Conservation (phyloP, 2,329 filamentous ascomycete genomes). For the Trichophaea hybrida region DNA sequence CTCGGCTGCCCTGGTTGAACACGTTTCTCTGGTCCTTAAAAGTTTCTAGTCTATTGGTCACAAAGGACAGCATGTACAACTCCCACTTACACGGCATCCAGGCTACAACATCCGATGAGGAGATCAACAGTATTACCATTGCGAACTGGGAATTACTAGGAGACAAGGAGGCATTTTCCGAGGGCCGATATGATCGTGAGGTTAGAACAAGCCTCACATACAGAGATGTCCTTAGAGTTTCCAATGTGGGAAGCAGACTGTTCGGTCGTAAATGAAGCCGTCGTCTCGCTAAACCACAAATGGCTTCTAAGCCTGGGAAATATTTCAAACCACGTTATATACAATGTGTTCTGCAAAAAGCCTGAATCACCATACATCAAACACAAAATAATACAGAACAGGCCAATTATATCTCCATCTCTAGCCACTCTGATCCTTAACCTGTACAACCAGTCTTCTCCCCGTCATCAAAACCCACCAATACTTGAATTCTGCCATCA, state of each 20-base stretch:
- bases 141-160: conserved; percentile 58
- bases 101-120: conserved; percentile 49
- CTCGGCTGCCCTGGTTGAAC: not conserved
- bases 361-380: too few species aligned
- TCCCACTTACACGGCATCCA: conserved; percentile 62
- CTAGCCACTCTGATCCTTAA: too few species aligned
- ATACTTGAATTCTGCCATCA: too few species aligned
- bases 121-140: conserved; percentile 47
- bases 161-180: conserved; percentile 35
- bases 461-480: too few species aligned
- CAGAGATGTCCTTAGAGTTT: conserved; percentile 73
- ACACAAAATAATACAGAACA: too few species aligned
- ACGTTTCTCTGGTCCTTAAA: not conserved
- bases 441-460: too few species aligned
- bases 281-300: too few species aligned
- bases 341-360: too few species aligned
- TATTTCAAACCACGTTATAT: too few species aligned
- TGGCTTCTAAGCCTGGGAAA: too few species aligned
- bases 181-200: conserved; percentile 43
- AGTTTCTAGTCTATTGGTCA: conserved; percentile 45
- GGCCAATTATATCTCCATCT: too few species aligned
- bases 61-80: conserved; percentile 52
- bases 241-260: conserved; percentile 50
- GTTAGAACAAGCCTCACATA: conserved; percentile 63
- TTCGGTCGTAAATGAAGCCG: conserved; percentile 35